Percentiles rank a stretch among this genome's conserved stretches.
Conservation (phyloP, 163 green algal genomes). For the Chlamydomonas reinhardtii region DNA sequence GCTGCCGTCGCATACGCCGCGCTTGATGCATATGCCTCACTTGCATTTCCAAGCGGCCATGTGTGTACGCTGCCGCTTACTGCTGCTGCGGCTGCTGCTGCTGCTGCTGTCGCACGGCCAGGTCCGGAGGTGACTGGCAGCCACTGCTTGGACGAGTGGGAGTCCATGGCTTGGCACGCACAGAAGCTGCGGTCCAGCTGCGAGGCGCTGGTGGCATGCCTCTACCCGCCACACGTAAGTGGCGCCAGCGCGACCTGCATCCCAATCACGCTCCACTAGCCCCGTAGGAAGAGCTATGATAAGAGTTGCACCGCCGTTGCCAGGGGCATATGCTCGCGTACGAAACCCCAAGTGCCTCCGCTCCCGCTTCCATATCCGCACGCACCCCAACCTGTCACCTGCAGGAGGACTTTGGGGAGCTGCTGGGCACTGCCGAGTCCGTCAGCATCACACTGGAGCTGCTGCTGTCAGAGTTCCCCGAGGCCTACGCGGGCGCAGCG, state of each 20-base stretch:
- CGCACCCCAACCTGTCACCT: no score
- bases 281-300: no score
- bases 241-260: no score
- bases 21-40: background rate
- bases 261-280: no score
- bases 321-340: no score
- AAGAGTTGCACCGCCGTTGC: no score
- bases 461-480: conserved; percentile 22
- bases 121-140: background rate
- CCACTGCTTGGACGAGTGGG: conserved; percentile 32
- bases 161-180: conserved; percentile 33
- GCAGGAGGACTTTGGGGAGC: conserved; percentile 35
- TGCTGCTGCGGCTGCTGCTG: background rate
- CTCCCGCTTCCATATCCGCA: no score
- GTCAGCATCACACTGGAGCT: conserved; percentile 16
- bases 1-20: no score
- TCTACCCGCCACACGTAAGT: conserved; percentile 42
- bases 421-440: conserved; percentile 11
- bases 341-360: no score
- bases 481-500: background rate
- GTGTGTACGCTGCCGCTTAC: background rate
- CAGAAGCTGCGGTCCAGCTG: background rate
- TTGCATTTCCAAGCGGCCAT: no score
- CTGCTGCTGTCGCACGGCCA: background rate
- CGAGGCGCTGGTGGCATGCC: conserved; percentile 25